Evolutionary conservation across 805 yeast species (phyloP).

Genomic region (Barnettozyma siamensis): DNA sequence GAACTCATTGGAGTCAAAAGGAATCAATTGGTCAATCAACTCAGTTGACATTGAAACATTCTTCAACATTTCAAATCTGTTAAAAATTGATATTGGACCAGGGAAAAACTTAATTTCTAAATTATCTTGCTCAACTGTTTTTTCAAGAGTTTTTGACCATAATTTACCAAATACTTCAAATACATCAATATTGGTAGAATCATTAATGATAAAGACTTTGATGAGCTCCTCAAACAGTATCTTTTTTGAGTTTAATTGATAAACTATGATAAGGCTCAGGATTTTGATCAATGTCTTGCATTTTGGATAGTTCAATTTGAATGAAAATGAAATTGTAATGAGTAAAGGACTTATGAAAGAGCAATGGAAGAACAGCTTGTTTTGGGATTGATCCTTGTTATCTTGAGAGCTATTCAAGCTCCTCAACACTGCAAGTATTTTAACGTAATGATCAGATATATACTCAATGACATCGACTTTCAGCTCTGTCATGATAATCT

Average conservation of each 20-base stretch:
- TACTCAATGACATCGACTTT: conserved; percentile 9
- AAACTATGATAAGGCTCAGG: conserved; percentile 13
- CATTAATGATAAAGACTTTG: conserved; percentile 12
- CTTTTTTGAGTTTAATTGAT: conserved; percentile 10
- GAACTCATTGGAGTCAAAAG: conserved; percentile 12
- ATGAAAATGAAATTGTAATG: conserved; percentile 21
- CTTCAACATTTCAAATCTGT: conserved; percentile 12
- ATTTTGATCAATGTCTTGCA: conserved; percentile 14
- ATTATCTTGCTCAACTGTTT: neutral
- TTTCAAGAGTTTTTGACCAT: conserved; percentile 22
- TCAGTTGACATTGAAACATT: conserved; percentile 3
- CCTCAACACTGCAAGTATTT: conserved; percentile 12
- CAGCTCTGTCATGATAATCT: conserved; percentile 14
- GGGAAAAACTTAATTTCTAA: conserved; percentile 8
- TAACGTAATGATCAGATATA: conserved; percentile 10
- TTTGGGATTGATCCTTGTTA: neutral
- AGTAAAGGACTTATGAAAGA: conserved; percentile 22
- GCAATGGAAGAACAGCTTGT: conserved; percentile 8
- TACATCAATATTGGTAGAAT: conserved; percentile 18
- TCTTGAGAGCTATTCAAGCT: neutral
- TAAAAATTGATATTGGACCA: conserved; percentile 21
- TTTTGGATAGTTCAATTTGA: conserved; percentile 12
- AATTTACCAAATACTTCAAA: conserved; percentile 21
- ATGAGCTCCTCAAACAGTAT: conserved; percentile 10
- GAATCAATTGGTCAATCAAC: conserved; percentile 14